phyloP scores from a whole-genome alignment of 257 asterid species.

The Solanum paucissectum region DNA sequence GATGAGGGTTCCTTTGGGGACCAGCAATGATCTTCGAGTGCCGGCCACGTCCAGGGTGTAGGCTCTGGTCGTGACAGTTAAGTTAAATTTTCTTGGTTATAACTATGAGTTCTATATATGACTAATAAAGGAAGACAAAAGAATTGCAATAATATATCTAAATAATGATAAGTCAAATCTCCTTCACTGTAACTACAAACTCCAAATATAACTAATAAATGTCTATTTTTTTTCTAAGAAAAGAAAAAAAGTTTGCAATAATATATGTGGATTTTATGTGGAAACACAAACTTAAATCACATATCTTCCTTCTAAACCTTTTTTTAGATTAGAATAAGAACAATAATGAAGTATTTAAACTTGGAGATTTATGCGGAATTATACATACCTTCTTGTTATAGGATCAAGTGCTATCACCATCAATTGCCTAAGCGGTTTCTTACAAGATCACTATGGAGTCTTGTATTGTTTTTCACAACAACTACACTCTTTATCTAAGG shows the following conservation, averaged over 20 bases:
- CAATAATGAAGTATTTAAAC: background rate
- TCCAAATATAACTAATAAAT: background rate
- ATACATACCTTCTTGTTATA: no score
- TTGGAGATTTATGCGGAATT: no score
- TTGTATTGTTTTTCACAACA: no score
- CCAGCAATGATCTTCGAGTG: no score
- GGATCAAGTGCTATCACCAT: no score
- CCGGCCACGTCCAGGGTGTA: no score
- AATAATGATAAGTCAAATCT: background rate
- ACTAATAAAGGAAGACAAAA: background rate
- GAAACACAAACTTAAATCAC: background rate
- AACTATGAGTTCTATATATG: background rate
- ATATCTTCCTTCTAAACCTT: background rate
- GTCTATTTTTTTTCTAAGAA: background rate
- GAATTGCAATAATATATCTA: background rate
- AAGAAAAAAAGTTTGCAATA: background rate
- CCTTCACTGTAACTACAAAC: background rate
- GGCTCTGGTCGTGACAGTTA: background rate
- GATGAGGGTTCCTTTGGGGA: no score
- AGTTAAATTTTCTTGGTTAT: background rate
- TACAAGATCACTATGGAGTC: no score
- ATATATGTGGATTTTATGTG: background rate
- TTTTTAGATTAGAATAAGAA: background rate
- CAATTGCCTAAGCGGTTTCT: no score
- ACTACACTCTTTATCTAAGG: no score